phyloP scores from a whole-genome alignment of 805 yeast species.

The Cyberlindnera saturnus region DNA sequence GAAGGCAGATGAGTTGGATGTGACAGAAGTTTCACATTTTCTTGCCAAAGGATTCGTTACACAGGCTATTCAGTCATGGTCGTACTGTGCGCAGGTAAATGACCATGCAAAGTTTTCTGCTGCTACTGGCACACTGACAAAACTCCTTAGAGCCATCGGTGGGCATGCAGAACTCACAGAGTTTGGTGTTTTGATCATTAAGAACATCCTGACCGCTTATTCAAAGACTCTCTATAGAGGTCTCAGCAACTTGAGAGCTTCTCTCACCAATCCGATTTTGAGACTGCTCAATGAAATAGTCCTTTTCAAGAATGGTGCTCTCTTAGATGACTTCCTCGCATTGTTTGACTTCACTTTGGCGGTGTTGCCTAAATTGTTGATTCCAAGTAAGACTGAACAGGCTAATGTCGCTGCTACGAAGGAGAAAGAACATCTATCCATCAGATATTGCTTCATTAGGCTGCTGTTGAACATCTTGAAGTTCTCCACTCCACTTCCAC shows the following conservation, averaged over 20 bases:
- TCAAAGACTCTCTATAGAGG: constrained; percentile 64
- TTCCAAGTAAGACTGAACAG: constrained; percentile 45
- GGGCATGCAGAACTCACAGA: constrained; percentile 16
- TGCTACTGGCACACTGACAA: constrained; percentile 36
- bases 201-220: constrained; percentile 48
- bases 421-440: constrained; percentile 33
- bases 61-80: constrained; percentile 41
- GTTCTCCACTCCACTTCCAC: constrained; percentile 43
- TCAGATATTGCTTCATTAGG: constrained; percentile 53
- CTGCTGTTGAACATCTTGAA: constrained; percentile 55
- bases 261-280: constrained; percentile 57
- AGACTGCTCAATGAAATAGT: constrained; percentile 49
- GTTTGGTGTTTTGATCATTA: constrained; percentile 35
- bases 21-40: constrained; percentile 24
- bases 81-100: constrained; percentile 39
- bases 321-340: constrained; percentile 53
- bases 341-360: constrained; percentile 63
- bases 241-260: constrained; percentile 50
- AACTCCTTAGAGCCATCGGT: constrained; percentile 23
- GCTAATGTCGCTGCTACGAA: constrained; percentile 30
- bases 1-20: constrained; percentile 7
- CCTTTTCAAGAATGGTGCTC: constrained; percentile 39
- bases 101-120: constrained; percentile 47
- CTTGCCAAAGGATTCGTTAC: constrained; percentile 28
- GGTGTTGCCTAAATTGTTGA: constrained; percentile 53